Conservation (phyloP, 179 eudicot species). For the Silene vulgaris region DNA sequence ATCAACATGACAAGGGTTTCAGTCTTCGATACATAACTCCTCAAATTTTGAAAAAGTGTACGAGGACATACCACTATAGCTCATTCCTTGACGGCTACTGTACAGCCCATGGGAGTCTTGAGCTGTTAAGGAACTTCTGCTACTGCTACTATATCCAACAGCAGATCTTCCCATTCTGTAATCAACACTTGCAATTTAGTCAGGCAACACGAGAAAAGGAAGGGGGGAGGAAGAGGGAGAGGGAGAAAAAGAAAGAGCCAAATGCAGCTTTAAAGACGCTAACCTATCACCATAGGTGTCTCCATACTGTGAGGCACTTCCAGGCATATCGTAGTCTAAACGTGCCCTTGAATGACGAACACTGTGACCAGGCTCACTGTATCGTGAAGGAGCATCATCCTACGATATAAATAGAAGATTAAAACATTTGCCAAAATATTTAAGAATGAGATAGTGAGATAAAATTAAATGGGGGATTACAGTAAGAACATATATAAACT, state of each 20-base stretch:
- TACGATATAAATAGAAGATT: constrained; percentile 18
- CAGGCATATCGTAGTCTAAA: constrained; percentile 71
- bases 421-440: neutral
- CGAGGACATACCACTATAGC: constrained; percentile 55
- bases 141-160: constrained; percentile 61
- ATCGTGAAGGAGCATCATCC: constrained; percentile 84
- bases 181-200: neutral
- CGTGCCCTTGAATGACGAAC: constrained; percentile 86
- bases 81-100: constrained; percentile 72
- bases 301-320: constrained; percentile 62
- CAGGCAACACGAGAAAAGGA: neutral
- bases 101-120: constrained; percentile 79
- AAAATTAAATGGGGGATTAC: neutral
- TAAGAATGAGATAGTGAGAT: neutral
- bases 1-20: neutral
- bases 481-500: constrained; percentile 9
- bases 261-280: constrained; percentile 7
- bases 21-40: neutral
- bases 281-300: constrained; percentile 83
- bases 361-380: constrained; percentile 52
- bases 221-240: neutral
- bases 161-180: constrained; percentile 74
- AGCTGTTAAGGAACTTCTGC: constrained; percentile 55
- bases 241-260: neutral
- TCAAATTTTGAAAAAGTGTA: neutral